Evolutionary conservation across 768 basidiomycete species (phyloP).

Genomic region (Lentinula edodes): DNA sequence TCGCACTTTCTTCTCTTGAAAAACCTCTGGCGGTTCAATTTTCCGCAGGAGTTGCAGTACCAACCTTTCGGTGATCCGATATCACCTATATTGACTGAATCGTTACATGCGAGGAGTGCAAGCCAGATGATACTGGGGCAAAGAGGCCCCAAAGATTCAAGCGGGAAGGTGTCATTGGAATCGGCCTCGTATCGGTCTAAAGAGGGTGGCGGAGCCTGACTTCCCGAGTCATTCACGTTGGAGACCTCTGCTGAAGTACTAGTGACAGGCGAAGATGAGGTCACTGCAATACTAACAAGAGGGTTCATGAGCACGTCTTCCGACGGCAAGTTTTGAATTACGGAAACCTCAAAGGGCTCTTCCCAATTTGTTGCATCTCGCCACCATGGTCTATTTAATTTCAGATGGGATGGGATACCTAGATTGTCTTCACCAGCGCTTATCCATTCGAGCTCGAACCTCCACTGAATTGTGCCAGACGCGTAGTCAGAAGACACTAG

Average conservation of each 20-base stretch:
- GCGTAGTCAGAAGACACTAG: slow-evolving; percentile 4
- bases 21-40: slow-evolving; percentile 38
- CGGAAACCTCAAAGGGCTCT: background rate
- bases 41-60: slow-evolving; percentile 43
- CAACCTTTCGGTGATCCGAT: slow-evolving; percentile 30
- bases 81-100: background rate
- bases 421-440: slow-evolving; percentile 41
- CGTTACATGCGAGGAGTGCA: background rate
- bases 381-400: slow-evolving; percentile 22
- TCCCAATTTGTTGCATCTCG: slow-evolving; percentile 5
- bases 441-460: slow-evolving; percentile 41
- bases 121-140: slow-evolving; percentile 3
- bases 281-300: background rate
- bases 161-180: background rate
- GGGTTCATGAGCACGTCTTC: background rate
- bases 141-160: background rate
- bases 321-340: background rate
- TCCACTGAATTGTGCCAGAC: slow-evolving; percentile 37
- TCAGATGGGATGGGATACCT: slow-evolving; percentile 11
- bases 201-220: background rate
- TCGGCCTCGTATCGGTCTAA: background rate
- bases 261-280: background rate
- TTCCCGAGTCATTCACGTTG: background rate
- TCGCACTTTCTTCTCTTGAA: slow-evolving; percentile 44
- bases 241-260: too few species aligned